phyloP scores from a whole-genome alignment of 208 protist genomes.

The Kentomonas sorsogonicus region DNA sequence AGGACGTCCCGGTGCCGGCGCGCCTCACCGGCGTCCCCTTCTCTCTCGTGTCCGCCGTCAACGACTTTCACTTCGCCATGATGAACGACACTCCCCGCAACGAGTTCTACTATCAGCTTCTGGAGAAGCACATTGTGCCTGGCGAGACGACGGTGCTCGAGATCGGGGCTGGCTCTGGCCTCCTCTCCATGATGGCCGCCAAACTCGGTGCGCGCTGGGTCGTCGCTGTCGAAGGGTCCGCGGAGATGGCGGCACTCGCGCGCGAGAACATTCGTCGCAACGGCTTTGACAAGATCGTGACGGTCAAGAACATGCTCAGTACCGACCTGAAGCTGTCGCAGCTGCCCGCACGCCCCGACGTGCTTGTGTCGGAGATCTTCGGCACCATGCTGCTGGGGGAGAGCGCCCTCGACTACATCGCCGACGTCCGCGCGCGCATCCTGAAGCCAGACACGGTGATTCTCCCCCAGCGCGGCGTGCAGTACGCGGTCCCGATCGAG shows the following conservation, averaged over 20 bases:
- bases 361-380: slow-evolving; percentile 91
- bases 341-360: slow-evolving; percentile 60
- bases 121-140: slow-evolving; percentile 67
- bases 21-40: slow-evolving; percentile 53
- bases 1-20: slow-evolving; percentile 59
- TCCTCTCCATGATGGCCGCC: slow-evolving; percentile 90
- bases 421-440: slow-evolving; percentile 70
- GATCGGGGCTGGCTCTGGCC: slow-evolving; percentile 87
- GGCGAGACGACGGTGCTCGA: slow-evolving; percentile 83
- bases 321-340: slow-evolving; percentile 65
- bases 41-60: slow-evolving; percentile 85
- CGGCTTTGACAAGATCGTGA: slow-evolving; percentile 60
- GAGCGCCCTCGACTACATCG: slow-evolving; percentile 88
- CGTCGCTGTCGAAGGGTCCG: slow-evolving; percentile 86
- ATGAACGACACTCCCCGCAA: slow-evolving; percentile 90
- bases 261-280: slow-evolving; percentile 72
- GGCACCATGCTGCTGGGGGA: slow-evolving; percentile 91
- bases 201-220: slow-evolving; percentile 87
- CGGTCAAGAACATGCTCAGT: slow-evolving; percentile 86
- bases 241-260: slow-evolving; percentile 78
- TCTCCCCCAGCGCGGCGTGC: slow-evolving; percentile 73
- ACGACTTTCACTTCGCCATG: slow-evolving; percentile 93
- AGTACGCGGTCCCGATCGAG: slow-evolving; percentile 90
- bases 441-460: slow-evolving; percentile 63
- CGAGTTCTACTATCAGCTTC: slow-evolving; percentile 83